Conservation (phyloP, 2,329 filamentous ascomycete genomes). For the Ustilaginoidea virens region DNA sequence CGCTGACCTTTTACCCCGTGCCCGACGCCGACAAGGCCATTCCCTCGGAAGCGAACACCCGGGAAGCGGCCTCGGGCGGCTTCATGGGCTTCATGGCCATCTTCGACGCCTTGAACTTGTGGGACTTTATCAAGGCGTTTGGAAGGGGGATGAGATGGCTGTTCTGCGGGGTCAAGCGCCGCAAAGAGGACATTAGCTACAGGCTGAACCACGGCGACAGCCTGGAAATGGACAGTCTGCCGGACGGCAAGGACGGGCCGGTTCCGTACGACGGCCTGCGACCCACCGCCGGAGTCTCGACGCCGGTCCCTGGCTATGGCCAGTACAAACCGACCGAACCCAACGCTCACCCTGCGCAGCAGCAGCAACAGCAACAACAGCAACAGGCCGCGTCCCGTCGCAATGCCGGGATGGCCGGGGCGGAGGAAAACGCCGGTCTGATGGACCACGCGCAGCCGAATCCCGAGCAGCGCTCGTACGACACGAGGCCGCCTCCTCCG, state of each 20-base stretch:
- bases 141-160: slow-evolving; percentile 69
- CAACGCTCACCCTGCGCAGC: slow-evolving; percentile 21
- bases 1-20: slow-evolving; percentile 29
- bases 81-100: slow-evolving; percentile 49
- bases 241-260: slow-evolving; percentile 11
- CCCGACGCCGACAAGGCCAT: slow-evolving; percentile 25
- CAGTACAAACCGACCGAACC: slow-evolving; percentile 15
- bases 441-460: slow-evolving; percentile 22
- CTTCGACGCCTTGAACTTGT: slow-evolving; percentile 59
- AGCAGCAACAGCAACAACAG: slow-evolving; percentile 14
- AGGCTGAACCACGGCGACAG: slow-evolving; percentile 15
- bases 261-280: slow-evolving; percentile 10
- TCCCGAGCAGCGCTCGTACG: slow-evolving; percentile 7
- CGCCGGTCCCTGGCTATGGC: slow-evolving; percentile 1
- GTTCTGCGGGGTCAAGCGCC: slow-evolving; percentile 52
- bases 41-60: slow-evolving; percentile 26
- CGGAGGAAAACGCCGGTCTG: slow-evolving; percentile 27
- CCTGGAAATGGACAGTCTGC: slow-evolving; percentile 23
- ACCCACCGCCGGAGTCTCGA: slow-evolving; percentile 6
- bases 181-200: slow-evolving; percentile 38
- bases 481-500: slow-evolving; percentile 4
- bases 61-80: slow-evolving; percentile 44
- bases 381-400: slow-evolving; percentile 11
- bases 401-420: slow-evolving; percentile 13
- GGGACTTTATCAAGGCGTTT: slow-evolving; percentile 70